Base-by-base conservation (phyloP, 441 rosid genomes). In the Codiaeum variegatum region DNA sequence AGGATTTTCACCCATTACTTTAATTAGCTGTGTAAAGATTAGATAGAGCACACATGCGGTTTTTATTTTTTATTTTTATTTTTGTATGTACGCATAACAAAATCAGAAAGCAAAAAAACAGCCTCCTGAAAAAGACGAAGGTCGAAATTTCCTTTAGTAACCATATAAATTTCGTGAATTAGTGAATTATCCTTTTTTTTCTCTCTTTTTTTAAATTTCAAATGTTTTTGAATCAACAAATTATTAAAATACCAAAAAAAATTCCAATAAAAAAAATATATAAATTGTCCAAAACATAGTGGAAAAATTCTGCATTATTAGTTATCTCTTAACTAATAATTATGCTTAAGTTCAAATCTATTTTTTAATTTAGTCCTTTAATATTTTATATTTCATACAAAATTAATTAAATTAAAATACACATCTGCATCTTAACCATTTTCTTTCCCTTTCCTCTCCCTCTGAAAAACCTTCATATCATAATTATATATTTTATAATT, bases 401-500 rank as follows among this genome's bases (percentile, higher is more conserved):
- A n/a, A n/a, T n/a, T n/a, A n/a, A n/a, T n/a, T n/a, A n/a, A n/a
- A n/a, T n/a, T n/a, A n/a, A n/a, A n/a, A 51, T 24, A 51, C 28
- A 24, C 69, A 65, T 10, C 6, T 65, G 69, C 56, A 66, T 66
- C 58, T 16, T 47, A 15, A 66, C 69, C 69, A 42, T 61, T 61
- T 31, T 19, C 6, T 26, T 11, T 0, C 12, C 18, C 3, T 65
- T 66, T 66, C 24, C 26, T 66, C 70, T 28, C 26, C 32, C 42
- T 7, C 40, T 47, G 18, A 15, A 19, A 46, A 26, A 18, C 31
- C 36, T 26, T 15, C 47, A 24, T 13, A 4, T 2, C 15, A 55
- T 55, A 21, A 21, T 21, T 2, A 55, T 8, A 52, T 54, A 54
- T 36, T 36, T n/a, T 32, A n/a, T 38, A 36, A 19, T 9, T 36